These are phyloP conservation scores for Glaciozyma martinii DNA, from an alignment of 768 basidiomycete genomes.

Conservation along the genomic window DNA sequence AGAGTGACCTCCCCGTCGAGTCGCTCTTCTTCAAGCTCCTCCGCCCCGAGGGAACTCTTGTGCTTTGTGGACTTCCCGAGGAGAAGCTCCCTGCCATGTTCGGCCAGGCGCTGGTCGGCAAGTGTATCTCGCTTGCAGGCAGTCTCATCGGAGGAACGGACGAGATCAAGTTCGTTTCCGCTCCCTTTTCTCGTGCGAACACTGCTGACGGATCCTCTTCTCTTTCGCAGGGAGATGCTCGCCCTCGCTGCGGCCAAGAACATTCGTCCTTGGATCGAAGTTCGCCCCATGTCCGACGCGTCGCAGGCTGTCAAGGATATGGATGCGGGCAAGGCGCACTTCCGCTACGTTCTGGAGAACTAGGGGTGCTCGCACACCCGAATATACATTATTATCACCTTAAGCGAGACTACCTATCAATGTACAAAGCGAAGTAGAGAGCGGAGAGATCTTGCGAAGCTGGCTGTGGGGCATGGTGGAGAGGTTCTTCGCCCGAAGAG, in stretches of 20 bases:
- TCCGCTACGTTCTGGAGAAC: too few relatives aligned
- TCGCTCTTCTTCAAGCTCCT: slow-evolving; percentile 49
- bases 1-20: slow-evolving; percentile 44
- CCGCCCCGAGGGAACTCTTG: slow-evolving; percentile 47
- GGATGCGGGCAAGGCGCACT: slow-evolving; percentile 17
- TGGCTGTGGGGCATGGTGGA: too few relatives aligned
- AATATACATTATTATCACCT: too few relatives aligned
- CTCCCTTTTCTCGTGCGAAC: neutral
- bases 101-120: slow-evolving; percentile 33
- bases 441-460: too few relatives aligned
- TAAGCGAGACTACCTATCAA: too few relatives aligned
- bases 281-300: slow-evolving; percentile 18
- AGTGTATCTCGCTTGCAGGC: slow-evolving; percentile 34
- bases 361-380: too few relatives aligned
- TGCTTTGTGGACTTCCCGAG: slow-evolving; percentile 55
- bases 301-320: slow-evolving; percentile 40
- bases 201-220: too few relatives aligned
- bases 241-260: slow-evolving; percentile 49
- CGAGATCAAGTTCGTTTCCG: slow-evolving; percentile 39
- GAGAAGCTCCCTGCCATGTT: slow-evolving; percentile 34
- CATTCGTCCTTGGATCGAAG: slow-evolving; percentile 45
- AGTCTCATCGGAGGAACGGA: slow-evolving; percentile 50
- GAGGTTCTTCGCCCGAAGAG: too few relatives aligned
- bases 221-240: slow-evolving; percentile 45
- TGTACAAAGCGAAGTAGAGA: too few relatives aligned